Conservation (phyloP, 2,329 filamentous ascomycete genomes). For the Alternaria ethzedia region DNA sequence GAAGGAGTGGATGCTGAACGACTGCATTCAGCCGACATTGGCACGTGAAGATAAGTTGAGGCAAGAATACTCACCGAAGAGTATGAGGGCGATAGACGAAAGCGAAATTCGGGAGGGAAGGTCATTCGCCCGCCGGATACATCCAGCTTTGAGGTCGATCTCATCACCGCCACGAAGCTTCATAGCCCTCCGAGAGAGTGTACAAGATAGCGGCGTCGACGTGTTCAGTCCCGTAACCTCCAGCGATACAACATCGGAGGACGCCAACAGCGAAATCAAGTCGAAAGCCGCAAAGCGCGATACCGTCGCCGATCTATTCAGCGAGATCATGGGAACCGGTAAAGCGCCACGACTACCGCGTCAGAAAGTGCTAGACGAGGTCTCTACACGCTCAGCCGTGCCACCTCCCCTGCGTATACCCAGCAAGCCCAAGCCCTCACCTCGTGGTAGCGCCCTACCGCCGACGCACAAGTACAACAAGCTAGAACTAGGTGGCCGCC, state of each 20-base stretch:
- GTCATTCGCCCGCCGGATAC: neutral
- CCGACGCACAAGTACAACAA: neutral
- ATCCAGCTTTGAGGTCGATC: neutral
- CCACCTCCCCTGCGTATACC: neutral
- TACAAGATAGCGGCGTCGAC: neutral
- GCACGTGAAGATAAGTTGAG: neutral
- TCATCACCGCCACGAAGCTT: neutral
- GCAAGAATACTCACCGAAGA: neutral
- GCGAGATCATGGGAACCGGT: neutral
- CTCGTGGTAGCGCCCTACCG: neutral
- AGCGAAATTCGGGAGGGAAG: neutral
- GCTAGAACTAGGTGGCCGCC: neutral
- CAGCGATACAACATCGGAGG: neutral
- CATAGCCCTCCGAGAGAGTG: neutral
- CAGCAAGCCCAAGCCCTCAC: neutral
- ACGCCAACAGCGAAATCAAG: neutral
- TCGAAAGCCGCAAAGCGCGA: neutral
- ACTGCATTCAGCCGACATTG: neutral
- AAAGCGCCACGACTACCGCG: neutral
- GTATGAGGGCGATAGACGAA: neutral
- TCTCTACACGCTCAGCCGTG: neutral
- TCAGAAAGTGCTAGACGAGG: neutral
- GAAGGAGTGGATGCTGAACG: neutral
- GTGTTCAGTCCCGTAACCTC: neutral
- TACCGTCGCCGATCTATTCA: neutral